These are phyloP conservation scores for Priceomyces fermenticarens DNA, from an alignment of 805 yeast genomes.

Conservation along the genomic window DNA sequence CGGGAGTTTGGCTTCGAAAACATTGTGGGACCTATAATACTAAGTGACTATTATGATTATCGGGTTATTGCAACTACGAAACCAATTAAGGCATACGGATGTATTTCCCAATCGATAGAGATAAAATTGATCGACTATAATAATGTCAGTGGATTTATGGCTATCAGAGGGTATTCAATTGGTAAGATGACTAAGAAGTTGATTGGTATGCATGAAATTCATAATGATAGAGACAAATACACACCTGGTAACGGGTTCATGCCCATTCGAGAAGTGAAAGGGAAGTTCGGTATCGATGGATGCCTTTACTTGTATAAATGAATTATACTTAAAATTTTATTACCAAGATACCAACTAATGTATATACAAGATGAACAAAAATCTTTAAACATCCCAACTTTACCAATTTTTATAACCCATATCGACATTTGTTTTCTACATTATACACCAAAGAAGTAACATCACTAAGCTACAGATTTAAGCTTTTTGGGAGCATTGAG, in stretches of 20 bases:
- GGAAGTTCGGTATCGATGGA: conserved; percentile 69
- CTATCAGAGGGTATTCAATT: conserved; percentile 63
- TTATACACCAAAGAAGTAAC: too few species aligned
- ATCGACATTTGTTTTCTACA: too few species aligned
- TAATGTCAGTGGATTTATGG: conserved; percentile 47
- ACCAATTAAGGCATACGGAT: conserved; percentile 46
- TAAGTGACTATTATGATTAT: conserved; percentile 61
- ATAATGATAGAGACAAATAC: neutral
- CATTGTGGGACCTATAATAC: conserved; percentile 56
- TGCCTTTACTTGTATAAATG: conserved; percentile 50
- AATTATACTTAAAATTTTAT: too few species aligned
- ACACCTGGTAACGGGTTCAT: conserved; percentile 34
- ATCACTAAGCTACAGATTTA: too few species aligned
- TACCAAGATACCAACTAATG: neutral
- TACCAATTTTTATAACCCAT: too few species aligned
- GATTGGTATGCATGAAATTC: conserved; percentile 2
- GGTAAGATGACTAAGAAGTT: conserved; percentile 42
- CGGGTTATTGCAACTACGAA: conserved; percentile 38
- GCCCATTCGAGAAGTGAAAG: conserved; percentile 44
- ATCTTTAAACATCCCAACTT: conserved; percentile 1
- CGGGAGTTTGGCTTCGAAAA: conserved; percentile 46
- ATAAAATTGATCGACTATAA: conserved; percentile 46
- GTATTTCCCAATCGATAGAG: conserved; percentile 59
- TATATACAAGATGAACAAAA: neutral
- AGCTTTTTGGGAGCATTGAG: too few species aligned